Base-by-base conservation (phyloP, 169 alveolate species). In the Plasmodium adleri region DNA sequence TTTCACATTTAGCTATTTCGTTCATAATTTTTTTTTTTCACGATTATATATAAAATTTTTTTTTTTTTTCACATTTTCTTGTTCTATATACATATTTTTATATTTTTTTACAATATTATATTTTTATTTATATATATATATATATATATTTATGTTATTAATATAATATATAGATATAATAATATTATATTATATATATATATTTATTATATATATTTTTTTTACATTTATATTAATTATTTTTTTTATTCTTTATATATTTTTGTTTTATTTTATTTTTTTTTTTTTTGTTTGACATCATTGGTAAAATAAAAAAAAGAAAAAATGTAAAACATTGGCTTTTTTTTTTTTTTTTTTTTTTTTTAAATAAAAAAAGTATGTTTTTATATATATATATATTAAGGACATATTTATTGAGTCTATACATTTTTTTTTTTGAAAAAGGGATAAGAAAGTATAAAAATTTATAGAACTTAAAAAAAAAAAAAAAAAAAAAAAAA, bases 351-450 rank as follows among this genome's bases (percentile, higher is more conserved):
- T n/a, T 28, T 28, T 28, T 28, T 28, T 28, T 28, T 28, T 28
- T 28, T 28, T 28, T 28, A 1, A 28, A 28, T 28, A 28, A 28
- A 28, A 28, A 28, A 28, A 28, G 43, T 28, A 28, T 28, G 1
- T 28, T 28, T 28, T 28, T 28, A 3, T 28, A 26, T 28, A 28
- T 28, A 28, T 28, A n/a, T 22, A 9, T 12, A 54, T 54, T 26
- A 20, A 70, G 78, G 78, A 70, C 78, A 50, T 32, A 70, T 28
- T 28, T 28, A 28, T 49, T 45, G 63, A 70, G 47, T 70, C 17
- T 50, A 70, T 43, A 49, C 17, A 26, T 26, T 70, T 70, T 28
- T 28, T 28, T 28, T 28, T 70, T 70, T 70, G 43, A 39, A 70
- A 70, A 70, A 50, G 50, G n/a, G 15, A 26, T 70, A 49, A 49